Base-by-base conservation (phyloP, 805 yeast species). In the Wickerhamiella kurtzmanii region DNA sequence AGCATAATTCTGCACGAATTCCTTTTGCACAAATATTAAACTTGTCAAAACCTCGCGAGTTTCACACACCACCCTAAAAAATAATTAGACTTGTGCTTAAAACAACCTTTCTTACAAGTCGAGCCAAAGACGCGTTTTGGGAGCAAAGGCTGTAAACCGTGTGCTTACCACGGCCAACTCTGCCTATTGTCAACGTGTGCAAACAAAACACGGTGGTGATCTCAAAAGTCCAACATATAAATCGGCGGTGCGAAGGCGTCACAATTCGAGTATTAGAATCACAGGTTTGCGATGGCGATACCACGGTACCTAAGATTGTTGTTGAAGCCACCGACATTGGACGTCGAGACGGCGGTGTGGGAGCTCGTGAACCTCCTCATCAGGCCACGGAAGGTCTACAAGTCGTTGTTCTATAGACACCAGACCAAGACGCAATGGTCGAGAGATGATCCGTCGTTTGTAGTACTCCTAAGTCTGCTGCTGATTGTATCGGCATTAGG, bases 291-390 rank as follows among this genome's bases (percentile, higher is more conserved):
- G 13, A 55, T 55, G 58, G 44, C 56, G 25, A 36, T 59, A 21
- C 66, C 65, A 5, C 46, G 60, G 22, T 49, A 59, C 35, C 28
- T 64, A 21, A 55, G 63, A 19, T 51, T 84, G 44, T 61, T 80
- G 37, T 67, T 81, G 52, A 77, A 78, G 54, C 88, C 95, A 1
- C 82, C 80, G 6, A 80, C 95, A 0, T 69, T 87, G 46, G 96
- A 88, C 64, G 83, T 87, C 57, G 96, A 88, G 62, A 83, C 94
- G 1, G 95, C 96, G 13, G 72, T 79, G 50, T 88, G 95, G 95
- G 96, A 88, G 61, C 80, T 87, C 64, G 68, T 81, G 50, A 75
- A 85, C 57, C 66, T 87, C 47, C 68, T 87, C 15, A 68, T 77
- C 22, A 75, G 79, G 38, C 96, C 96, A 1, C 76, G 80, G 56